A percentile compares a stretch with the other conserved stretches of the same genome.
Conservation (phyloP, 805 yeast species). For the Ogataea populi-albae region DNA sequence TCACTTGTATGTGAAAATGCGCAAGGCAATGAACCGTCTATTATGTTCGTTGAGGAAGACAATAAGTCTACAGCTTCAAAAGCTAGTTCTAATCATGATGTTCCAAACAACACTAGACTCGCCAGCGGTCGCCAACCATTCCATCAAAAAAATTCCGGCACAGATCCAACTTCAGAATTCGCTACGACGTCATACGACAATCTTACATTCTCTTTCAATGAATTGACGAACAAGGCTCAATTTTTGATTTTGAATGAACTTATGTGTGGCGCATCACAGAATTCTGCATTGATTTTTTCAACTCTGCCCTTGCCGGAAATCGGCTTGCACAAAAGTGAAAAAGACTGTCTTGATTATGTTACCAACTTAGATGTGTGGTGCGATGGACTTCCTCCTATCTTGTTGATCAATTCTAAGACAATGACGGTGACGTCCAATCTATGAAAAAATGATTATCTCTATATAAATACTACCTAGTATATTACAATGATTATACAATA, state of each 20-base stretch:
- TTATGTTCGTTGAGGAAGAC: slow-evolving; percentile 54
- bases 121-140: too few relatives aligned
- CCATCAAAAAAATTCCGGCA: too few relatives aligned
- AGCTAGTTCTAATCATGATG: neutral
- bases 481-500: too few relatives aligned
- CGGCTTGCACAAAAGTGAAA: slow-evolving; percentile 72
- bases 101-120: too few relatives aligned
- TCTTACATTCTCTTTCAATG: slow-evolving; percentile 57
- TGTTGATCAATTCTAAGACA: slow-evolving; percentile 85
- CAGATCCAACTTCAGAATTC: slow-evolving; percentile 2
- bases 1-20: slow-evolving; percentile 67
- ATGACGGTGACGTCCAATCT: slow-evolving; percentile 95
- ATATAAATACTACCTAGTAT: too few relatives aligned
- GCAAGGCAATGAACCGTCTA: slow-evolving; percentile 64
- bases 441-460: slow-evolving; percentile 25
- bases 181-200: slow-evolving; percentile 21
- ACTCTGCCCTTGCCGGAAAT: slow-evolving; percentile 86
- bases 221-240: slow-evolving; percentile 89
- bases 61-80: slow-evolving; percentile 17
- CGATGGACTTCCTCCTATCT: slow-evolving; percentile 74
- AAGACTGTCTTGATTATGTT: slow-evolving; percentile 70
- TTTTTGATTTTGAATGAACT: slow-evolving; percentile 84
- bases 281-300: slow-evolving; percentile 75
- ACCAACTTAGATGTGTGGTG: slow-evolving; percentile 79
- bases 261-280: slow-evolving; percentile 61